Evolutionary conservation across 257 asterid species (phyloP).

Genomic region (Lycium ferocissimum): DNA sequence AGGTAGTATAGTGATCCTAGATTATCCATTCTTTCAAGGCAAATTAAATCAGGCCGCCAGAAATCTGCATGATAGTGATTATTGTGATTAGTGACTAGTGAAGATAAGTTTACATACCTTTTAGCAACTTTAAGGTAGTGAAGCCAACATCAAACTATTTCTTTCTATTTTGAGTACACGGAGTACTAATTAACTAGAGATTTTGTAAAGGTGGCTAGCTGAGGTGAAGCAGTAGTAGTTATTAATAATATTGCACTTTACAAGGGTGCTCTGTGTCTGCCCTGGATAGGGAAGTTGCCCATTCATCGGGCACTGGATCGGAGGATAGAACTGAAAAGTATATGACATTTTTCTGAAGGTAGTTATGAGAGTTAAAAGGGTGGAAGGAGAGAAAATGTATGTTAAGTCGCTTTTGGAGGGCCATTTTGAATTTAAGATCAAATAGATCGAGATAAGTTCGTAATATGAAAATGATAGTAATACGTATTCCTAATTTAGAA

Average conservation of each 20-base stretch:
- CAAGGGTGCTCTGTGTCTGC: not conserved
- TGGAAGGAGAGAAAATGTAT: not conserved
- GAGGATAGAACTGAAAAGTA: not conserved
- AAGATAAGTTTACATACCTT: not conserved
- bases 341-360: not conserved
- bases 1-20: not conserved
- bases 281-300: not conserved
- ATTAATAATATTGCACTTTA: not conserved
- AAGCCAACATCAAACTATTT: constrained; percentile 1
- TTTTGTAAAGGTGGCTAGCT: not conserved
- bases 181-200: not conserved
- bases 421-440: not conserved
- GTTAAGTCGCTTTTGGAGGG: not conserved
- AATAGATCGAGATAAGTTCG: not conserved
- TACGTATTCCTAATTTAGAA: too few relatives aligned
- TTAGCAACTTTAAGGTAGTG: constrained; percentile 10
- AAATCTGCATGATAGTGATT: not conserved
- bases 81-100: not conserved
- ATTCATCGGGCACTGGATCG: not conserved
- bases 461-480: too few relatives aligned
- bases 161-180: not conserved
- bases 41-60: not conserved
- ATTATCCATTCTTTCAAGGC: not conserved
- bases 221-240: not conserved
- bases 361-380: not conserved